phyloP scores from a whole-genome alignment of 805 yeast species.

The Candida manassasensis region DNA sequence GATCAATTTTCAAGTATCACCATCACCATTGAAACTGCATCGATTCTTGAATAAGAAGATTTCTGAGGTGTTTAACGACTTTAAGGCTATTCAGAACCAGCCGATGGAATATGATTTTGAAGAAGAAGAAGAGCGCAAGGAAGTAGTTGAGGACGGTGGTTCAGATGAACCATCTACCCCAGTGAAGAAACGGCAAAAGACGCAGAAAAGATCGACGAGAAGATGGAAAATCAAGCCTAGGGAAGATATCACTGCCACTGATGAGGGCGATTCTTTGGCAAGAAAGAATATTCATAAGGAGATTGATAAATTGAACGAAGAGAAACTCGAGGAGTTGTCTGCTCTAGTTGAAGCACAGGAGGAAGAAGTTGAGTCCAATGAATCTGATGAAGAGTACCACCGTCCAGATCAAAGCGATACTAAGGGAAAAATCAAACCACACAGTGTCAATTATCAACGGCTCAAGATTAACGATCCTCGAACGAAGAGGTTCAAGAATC shows the following conservation, averaged over 20 bases:
- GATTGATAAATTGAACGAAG: conserved; percentile 30
- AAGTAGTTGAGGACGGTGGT: conserved; percentile 11
- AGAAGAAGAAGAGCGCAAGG: conserved; percentile 6
- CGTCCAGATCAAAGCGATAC: conserved; percentile 8
- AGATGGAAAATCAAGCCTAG: conserved; percentile 46
- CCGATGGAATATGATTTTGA: conserved; percentile 13
- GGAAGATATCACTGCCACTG: conserved; percentile 12
- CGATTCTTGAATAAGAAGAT: conserved; percentile 27
- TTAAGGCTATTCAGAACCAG: conserved; percentile 27
- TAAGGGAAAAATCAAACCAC: conserved; percentile 23
- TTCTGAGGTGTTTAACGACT: conserved; percentile 45
- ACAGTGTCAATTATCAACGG: conserved; percentile 48
- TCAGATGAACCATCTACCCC: conserved; percentile 8
- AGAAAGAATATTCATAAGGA: conserved; percentile 40
- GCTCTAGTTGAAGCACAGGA: conserved; percentile 9
- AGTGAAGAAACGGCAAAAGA: conserved; percentile 27
- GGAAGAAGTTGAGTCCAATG: conserved; percentile 7
- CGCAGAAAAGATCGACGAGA: conserved; percentile 50
- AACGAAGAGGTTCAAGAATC: conserved; percentile 36
- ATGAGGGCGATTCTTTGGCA: conserved; percentile 26
- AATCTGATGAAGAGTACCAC: conserved; percentile 13
- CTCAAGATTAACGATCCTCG: conserved; percentile 48
- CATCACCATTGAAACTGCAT: conserved; percentile 41
- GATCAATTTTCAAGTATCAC: conserved; percentile 35
- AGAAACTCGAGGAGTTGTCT: conserved; percentile 11